These are phyloP conservation scores for Seminavis robusta DNA, from an alignment of 108 stramenopile genomes.

Conservation along the genomic window DNA sequence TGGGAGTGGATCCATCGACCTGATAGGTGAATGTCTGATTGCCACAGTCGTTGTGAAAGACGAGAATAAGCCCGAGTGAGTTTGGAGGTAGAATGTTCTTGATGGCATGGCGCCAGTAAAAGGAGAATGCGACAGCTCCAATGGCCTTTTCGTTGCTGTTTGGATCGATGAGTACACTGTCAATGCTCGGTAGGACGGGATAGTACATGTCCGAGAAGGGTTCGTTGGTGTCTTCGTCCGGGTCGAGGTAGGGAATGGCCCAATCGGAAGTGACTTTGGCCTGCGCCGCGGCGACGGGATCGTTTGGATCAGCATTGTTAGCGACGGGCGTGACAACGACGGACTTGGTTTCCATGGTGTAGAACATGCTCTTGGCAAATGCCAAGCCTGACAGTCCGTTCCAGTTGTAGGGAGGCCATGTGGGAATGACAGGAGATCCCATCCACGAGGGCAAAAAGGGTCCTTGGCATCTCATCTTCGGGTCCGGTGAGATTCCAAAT, in stretches of 20 bases:
- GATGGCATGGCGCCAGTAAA: neutral
- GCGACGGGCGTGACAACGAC: neutral
- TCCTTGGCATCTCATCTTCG: neutral
- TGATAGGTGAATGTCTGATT: neutral
- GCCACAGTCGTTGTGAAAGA: neutral
- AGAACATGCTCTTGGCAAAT: no score
- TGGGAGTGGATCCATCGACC: neutral
- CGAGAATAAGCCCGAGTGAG: neutral
- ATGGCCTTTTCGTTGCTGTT: no score
- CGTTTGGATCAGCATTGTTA: neutral
- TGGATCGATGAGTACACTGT: no score
- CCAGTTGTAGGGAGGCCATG: constrained; percentile 1
- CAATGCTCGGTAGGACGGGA: neutral
- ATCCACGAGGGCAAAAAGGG: constrained; percentile 1
- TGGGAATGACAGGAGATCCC: neutral
- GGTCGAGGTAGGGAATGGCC: neutral
- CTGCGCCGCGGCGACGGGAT: neutral
- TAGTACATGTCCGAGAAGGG: neutral
- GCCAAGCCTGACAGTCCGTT: no score
- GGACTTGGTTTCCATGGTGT: neutral
- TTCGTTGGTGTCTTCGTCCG: neutral
- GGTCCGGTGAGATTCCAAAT: no score
- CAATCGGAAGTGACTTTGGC: neutral
- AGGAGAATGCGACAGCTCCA: neutral
- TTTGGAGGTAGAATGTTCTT: neutral